A percentile compares a stretch with the other conserved stretches of the same genome.
Conservation (phyloP, 768 basidiomycete genomes). For the Pilatotrama ljubarskyi region DNA sequence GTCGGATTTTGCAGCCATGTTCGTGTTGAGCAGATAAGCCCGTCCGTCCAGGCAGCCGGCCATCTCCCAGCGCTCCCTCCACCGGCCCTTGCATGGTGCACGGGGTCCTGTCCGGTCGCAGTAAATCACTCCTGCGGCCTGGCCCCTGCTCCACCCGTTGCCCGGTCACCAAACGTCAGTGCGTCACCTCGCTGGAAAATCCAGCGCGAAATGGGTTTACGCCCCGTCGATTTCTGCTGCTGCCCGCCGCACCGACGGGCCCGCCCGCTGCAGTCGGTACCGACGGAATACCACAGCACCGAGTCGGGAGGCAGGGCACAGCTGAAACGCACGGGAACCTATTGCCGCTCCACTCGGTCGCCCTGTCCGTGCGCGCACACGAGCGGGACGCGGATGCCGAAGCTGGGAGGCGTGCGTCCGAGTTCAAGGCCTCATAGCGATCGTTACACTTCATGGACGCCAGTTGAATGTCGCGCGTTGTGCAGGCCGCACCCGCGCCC, state of each 20-base stretch:
- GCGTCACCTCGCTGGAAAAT: not conserved
- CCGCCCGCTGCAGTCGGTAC: not conserved
- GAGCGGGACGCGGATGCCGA: not conserved
- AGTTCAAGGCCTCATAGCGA: not conserved
- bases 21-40: conserved; percentile 8
- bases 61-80: not conserved
- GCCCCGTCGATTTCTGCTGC: not conserved
- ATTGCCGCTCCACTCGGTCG: not conserved
- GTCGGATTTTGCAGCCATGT: conserved; percentile 2
- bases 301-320: not conserved
- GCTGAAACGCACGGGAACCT: not conserved
- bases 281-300: not conserved
- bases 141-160: conserved; percentile 4
- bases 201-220: not conserved
- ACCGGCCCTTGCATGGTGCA: not conserved
- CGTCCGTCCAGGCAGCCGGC: not conserved
- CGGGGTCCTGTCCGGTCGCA: conserved; percentile 9
- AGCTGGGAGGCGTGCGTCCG: not conserved
- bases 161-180: conserved; percentile 17
- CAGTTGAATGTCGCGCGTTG: not conserved
- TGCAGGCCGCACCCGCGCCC: conserved; percentile 8
- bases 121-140: not conserved
- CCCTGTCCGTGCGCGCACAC: not conserved
- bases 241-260: conserved; percentile 1
- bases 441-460: conserved; percentile 1